A percentile compares a stretch with the other conserved stretches of the same genome.
Evolutionary conservation across 2,329 filamentous ascomycete genomes (phyloP).

Genomic region (Sporothrix mexicana): DNA sequence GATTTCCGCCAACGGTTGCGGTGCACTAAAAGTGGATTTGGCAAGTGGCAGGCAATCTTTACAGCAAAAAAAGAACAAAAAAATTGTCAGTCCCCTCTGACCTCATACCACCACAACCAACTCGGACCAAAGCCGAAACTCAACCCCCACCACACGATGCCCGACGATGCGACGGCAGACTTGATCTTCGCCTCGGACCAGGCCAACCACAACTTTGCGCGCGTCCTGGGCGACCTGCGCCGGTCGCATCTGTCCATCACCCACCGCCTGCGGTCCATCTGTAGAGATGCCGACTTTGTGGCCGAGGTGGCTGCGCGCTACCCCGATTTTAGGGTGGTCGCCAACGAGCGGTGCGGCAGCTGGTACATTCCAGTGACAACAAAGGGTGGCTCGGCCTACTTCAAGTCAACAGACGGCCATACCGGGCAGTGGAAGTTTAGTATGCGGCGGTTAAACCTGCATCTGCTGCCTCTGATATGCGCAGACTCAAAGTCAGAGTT

Average conservation of each 20-base stretch:
- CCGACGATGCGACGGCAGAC: conserved; percentile 47
- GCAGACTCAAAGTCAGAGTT: too few species aligned
- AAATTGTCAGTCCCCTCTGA: neutral
- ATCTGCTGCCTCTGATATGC: conserved; percentile 59
- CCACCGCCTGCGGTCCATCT: conserved; percentile 83
- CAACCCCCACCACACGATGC: conserved; percentile 36
- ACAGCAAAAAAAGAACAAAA: neutral
- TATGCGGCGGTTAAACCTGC: conserved; percentile 80
- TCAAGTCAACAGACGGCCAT: conserved; percentile 98
- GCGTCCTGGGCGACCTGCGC: conserved; percentile 73
- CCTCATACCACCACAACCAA: neutral
- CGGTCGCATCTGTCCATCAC: conserved; percentile 76
- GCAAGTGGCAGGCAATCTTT: neutral
- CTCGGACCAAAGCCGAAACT: too few species aligned
- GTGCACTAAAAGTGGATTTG: neutral
- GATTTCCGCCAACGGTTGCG: neutral
- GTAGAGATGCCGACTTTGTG: conserved; percentile 77
- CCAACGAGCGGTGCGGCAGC: conserved; percentile 93
- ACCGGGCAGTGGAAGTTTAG: conserved; percentile 90
- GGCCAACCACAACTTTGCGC: conserved; percentile 69
- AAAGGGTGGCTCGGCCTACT: conserved; percentile 76
- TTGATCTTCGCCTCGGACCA: conserved; percentile 57
- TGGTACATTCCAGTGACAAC: conserved; percentile 74
- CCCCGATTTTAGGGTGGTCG: conserved; percentile 67
- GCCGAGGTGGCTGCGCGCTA: conserved; percentile 61